Percentiles rank a stretch among this genome's conserved stretches.
phyloP scores from a whole-genome alignment of 225 moss, liverwort and hornwort species.

The Polytrichum formosum region DNA sequence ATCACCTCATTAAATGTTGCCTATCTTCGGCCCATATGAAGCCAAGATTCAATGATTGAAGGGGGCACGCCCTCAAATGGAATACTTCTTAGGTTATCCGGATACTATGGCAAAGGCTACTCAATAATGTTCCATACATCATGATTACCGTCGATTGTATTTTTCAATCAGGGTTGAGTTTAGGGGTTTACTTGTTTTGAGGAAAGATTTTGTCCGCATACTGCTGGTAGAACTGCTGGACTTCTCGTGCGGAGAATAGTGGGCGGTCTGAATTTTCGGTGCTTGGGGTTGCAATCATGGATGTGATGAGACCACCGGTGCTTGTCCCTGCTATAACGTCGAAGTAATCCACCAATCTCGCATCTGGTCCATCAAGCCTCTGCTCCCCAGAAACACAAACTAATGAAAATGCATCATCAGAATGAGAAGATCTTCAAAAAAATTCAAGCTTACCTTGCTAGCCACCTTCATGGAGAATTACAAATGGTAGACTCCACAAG shows the following conservation, averaged over 20 bases:
- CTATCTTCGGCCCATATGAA: no score
- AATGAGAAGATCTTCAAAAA: not conserved
- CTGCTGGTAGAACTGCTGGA: constrained; percentile 55
- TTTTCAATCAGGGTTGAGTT: no score
- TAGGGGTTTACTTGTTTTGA: constrained; percentile 24
- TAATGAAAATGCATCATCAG: not conserved
- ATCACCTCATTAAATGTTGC: no score
- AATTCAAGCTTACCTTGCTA: no score
- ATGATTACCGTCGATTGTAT: no score
- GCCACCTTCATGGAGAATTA: no score
- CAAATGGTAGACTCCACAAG: no score
- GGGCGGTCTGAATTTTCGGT: constrained; percentile 47
- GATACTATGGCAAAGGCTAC: no score
- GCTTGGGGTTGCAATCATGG: constrained; percentile 46
- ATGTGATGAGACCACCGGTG: constrained; percentile 54
- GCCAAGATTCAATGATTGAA: no score
- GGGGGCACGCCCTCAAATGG: no score
- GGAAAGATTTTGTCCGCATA: constrained; percentile 54
- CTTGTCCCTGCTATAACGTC: constrained; percentile 51
- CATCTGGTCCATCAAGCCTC: constrained; percentile 52
- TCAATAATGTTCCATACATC: no score
- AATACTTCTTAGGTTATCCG: no score
- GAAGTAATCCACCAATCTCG: constrained; percentile 49
- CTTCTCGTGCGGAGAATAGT: constrained; percentile 55
- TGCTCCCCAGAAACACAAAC: constrained; percentile 9